Conservation (phyloP, 2,329 filamentous ascomycete genomes). For the Cladosporium sp. region DNA sequence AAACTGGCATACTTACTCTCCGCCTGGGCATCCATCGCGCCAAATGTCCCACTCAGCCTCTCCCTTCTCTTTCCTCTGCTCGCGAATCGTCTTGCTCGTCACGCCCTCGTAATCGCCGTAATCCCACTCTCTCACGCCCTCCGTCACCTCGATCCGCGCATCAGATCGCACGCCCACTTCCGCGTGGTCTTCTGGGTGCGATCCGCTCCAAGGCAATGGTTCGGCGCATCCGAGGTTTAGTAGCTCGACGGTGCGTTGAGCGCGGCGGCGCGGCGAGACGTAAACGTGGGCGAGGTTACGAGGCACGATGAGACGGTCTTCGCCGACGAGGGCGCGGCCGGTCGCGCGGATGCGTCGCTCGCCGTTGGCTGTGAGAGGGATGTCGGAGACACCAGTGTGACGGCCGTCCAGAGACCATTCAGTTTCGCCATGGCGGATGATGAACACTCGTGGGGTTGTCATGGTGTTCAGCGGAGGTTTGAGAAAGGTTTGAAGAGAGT, state of each 20-base stretch:
- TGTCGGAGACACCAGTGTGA: conserved; percentile 79
- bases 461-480: conserved; percentile 12
- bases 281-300: conserved; percentile 82
- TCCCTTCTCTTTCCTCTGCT: conserved; percentile 43
- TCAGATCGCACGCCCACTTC: conserved; percentile 22
- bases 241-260: conserved; percentile 85
- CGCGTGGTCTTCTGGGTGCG: conserved; percentile 25
- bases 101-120: conserved; percentile 62
- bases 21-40: conserved; percentile 78
- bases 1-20: too few relatives aligned
- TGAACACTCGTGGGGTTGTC: conserved; percentile 49
- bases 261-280: conserved; percentile 79
- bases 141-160: conserved; percentile 47
- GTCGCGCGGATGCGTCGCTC: conserved; percentile 56
- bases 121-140: conserved; percentile 56
- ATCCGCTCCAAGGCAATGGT: conserved; percentile 62
- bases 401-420: conserved; percentile 84
- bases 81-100: conserved; percentile 48
- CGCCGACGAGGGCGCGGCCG: conserved; percentile 76
- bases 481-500: background rate
- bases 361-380: conserved; percentile 78
- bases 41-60: conserved; percentile 76
- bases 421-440: conserved; percentile 82
- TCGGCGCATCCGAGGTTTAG: conserved; percentile 66
- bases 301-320: conserved; percentile 80